Conservation (phyloP, 768 basidiomycete species). For the Lactifluus subvellereus region DNA sequence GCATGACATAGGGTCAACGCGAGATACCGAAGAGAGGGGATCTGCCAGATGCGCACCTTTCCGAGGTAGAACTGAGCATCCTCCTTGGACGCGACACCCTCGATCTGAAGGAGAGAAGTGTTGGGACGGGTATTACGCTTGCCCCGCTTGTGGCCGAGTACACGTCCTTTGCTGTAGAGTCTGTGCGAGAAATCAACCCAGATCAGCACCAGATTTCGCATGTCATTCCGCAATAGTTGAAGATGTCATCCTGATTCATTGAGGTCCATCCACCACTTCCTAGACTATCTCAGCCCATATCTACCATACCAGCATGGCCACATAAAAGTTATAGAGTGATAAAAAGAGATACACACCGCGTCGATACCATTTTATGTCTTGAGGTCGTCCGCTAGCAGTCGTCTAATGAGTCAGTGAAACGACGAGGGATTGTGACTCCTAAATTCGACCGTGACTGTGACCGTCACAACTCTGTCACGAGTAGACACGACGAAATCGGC, state of each 20-base stretch:
- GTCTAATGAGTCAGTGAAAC: conserved; percentile 25
- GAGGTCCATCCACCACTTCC: conserved; percentile 44
- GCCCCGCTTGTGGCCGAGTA: conserved; percentile 97
- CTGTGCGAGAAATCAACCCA: conserved; percentile 38
- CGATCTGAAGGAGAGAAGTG: conserved; percentile 94
- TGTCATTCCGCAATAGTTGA: background rate
- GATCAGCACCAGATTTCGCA: conserved; percentile 7
- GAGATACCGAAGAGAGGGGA: background rate
- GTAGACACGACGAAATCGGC: background rate
- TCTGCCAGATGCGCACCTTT: conserved; percentile 57
- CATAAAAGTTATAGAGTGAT: background rate
- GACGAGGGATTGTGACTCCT: conserved; percentile 3
- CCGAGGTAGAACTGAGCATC: conserved; percentile 98
- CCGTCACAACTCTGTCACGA: background rate
- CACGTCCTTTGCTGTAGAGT: conserved; percentile 94
- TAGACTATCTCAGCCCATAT: conserved; percentile 23
- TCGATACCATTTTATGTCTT: conserved; percentile 67
- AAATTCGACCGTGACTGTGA: conserved; percentile 21
- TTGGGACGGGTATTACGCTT: conserved; percentile 96
- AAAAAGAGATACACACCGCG: conserved; percentile 51
- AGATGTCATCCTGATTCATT: conserved; percentile 19
- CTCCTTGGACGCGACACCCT: conserved; percentile 90
- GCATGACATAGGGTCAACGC: background rate
- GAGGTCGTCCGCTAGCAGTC: conserved; percentile 22
- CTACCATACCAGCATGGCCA: conserved; percentile 21